A percentile compares a stretch with the other conserved stretches of the same genome.
Evolutionary conservation across 305 asterid genomes (phyloP).

Genomic region (Ajuga reptans): DNA sequence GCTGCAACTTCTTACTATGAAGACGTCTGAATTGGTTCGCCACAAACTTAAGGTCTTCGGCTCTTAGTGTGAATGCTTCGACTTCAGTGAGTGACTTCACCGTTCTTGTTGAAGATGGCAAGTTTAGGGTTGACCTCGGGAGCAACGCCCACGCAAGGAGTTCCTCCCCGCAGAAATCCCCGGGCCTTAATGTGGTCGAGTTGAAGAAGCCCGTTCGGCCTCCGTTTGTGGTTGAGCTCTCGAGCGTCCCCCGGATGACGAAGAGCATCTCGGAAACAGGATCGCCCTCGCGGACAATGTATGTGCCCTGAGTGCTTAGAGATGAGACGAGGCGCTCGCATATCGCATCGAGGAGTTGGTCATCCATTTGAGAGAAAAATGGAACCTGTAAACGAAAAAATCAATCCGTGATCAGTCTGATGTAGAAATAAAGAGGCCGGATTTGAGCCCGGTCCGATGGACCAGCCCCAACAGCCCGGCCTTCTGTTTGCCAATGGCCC

Average conservation of each 20-base stretch:
- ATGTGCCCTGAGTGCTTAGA: constrained; percentile 55
- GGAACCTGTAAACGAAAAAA: constrained; percentile 46
- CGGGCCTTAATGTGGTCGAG: constrained; percentile 49
- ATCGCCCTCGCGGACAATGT: constrained; percentile 89
- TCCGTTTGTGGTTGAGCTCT: constrained; percentile 81
- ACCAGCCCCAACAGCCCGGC: too few relatives aligned
- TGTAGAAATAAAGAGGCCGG: too few relatives aligned
- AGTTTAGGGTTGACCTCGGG: constrained; percentile 49
- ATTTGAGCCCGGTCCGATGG: too few relatives aligned
- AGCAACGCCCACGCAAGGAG: constrained; percentile 75
- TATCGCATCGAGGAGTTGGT: constrained; percentile 66
- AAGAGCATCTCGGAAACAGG: constrained; percentile 72
- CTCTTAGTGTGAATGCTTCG: constrained; percentile 66
- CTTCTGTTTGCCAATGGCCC: too few relatives aligned
- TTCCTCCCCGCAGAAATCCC: constrained; percentile 80
- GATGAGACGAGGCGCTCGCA: constrained; percentile 72
- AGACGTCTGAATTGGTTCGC: constrained; percentile 76
- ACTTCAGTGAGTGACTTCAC: constrained; percentile 61
- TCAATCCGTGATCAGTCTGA: neutral
- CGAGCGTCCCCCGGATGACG: constrained; percentile 56
- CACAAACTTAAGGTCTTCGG: constrained; percentile 74
- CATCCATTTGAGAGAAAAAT: constrained; percentile 79
- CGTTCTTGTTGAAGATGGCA: constrained; percentile 71
- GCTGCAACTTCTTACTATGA: constrained; percentile 76
- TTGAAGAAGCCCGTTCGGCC: constrained; percentile 77